These are phyloP conservation scores for Penicillium sp. DNA, from an alignment of 2,329 filamentous ascomycete genomes.

Conservation along the genomic window DNA sequence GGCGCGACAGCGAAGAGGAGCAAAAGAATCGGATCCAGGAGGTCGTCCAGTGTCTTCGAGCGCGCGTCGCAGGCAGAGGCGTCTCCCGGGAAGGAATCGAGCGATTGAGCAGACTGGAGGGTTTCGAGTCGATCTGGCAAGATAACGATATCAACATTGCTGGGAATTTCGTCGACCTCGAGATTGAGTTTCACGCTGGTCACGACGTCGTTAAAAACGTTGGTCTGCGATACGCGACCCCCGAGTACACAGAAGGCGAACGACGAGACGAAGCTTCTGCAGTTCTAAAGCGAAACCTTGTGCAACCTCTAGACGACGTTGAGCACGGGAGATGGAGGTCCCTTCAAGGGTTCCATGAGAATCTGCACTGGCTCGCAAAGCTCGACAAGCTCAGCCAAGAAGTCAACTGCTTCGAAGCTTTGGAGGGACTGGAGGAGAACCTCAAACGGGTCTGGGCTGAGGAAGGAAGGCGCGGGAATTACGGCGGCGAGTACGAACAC, in stretches of 20 bases:
- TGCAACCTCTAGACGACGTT: conserved; percentile 35
- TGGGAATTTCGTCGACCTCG: conserved; percentile 50
- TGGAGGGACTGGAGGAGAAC: conserved; percentile 47
- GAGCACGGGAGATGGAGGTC: conserved; percentile 39
- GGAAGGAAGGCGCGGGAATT: conserved; percentile 38
- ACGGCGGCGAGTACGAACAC: conserved; percentile 38
- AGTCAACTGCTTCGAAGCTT: conserved; percentile 50
- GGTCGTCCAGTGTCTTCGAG: conserved; percentile 43
- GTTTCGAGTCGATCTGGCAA: conserved; percentile 51
- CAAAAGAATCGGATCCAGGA: conserved; percentile 44
- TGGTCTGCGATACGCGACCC: conserved; percentile 46
- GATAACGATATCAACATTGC: conserved; percentile 50
- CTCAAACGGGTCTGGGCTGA: conserved; percentile 48
- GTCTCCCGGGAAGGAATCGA: conserved; percentile 49
- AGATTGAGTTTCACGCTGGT: conserved; percentile 47
- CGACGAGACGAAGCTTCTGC: conserved; percentile 46
- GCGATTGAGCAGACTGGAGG: conserved; percentile 45
- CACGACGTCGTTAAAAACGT: conserved; percentile 47
- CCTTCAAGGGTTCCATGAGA: conserved; percentile 44
- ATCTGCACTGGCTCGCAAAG: conserved; percentile 48
- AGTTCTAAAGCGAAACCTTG: conserved; percentile 45
- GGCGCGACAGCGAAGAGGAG: conserved; percentile 46
- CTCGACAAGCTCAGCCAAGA: conserved; percentile 48
- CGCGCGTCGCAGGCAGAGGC: conserved; percentile 45
- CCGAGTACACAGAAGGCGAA: conserved; percentile 44